Evolutionary conservation across 2,329 filamentous ascomycete species (phyloP).

Genomic region (Domatiomyces globalis): DNA sequence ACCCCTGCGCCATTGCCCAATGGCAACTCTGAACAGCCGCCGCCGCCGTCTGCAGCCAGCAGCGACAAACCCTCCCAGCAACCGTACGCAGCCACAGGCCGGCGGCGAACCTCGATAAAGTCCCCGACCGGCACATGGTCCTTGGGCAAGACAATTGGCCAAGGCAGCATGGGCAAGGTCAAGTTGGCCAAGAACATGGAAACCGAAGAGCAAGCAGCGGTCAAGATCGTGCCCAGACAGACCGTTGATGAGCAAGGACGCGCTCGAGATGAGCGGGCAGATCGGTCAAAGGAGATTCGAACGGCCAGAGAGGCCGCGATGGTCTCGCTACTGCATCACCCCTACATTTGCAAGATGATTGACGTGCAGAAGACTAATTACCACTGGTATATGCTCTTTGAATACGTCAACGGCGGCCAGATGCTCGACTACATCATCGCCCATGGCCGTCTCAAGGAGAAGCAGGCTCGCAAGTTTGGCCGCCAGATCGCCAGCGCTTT

Average conservation of each 20-base stretch:
- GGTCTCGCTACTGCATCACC: conserved; percentile 83
- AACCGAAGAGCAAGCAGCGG: conserved; percentile 84
- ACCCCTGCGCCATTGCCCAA: conserved; percentile 39
- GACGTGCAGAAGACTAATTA: conserved; percentile 93
- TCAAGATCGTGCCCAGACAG: conserved; percentile 90
- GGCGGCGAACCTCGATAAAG: conserved; percentile 66
- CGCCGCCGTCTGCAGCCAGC: conserved; percentile 29
- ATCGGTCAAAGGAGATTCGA: conserved; percentile 90
- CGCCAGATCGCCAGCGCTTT: conserved; percentile 92
- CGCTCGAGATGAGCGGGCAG: conserved; percentile 67
- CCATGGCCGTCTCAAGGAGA: conserved; percentile 92
- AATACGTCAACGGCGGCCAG: conserved; percentile 96
- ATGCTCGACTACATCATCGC: conserved; percentile 99
- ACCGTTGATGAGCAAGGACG: conserved; percentile 70
- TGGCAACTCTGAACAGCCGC: conserved; percentile 37
- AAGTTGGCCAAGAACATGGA: conserved; percentile 87
- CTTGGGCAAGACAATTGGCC: conserved; percentile 89
- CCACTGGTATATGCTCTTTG: conserved; percentile 99
- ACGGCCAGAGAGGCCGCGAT: conserved; percentile 93
- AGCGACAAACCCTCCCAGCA: conserved; percentile 35
- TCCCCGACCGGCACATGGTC: conserved; percentile 87
- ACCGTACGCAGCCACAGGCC: conserved; percentile 29
- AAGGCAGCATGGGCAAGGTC: conserved; percentile 97
- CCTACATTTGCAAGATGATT: conserved; percentile 88
- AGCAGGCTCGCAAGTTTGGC: conserved; percentile 93